Evolutionary conservation across 2,329 filamentous ascomycete species (phyloP).

Genomic region (Verticillium nubilum): DNA sequence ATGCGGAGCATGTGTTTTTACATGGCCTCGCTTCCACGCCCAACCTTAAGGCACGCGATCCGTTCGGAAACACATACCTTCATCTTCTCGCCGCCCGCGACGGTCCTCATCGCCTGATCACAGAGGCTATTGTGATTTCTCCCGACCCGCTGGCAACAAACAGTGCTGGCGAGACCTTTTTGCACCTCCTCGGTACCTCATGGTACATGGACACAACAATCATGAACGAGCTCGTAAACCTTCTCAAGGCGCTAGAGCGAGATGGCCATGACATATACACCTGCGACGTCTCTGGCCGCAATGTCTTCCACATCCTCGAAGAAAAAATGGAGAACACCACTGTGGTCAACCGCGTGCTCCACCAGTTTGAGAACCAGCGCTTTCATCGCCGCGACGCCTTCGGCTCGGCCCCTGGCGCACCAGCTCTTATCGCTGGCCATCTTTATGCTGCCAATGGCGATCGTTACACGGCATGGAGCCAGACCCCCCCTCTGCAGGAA

Average conservation of each 20-base stretch:
- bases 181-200: constrained; percentile 33
- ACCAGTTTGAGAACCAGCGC: constrained; percentile 2
- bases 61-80: constrained; percentile 41
- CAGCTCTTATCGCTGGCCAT: neutral
- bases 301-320: constrained; percentile 39
- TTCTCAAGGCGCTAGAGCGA: constrained; percentile 17
- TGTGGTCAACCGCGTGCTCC: constrained; percentile 26
- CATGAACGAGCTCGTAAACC: constrained; percentile 17
- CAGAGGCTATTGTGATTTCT: constrained; percentile 15
- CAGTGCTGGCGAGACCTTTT: constrained; percentile 41
- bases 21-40: neutral
- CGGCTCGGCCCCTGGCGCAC: constrained; percentile 20
- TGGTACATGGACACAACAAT: constrained; percentile 24
- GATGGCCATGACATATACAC: constrained; percentile 22
- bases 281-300: constrained; percentile 47
- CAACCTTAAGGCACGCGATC: constrained; percentile 23
- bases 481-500: neutral
- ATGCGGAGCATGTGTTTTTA: constrained; percentile 7
- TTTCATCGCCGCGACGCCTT: constrained; percentile 45
- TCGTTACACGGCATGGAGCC: neutral
- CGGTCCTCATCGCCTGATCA: constrained; percentile 21
- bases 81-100: constrained; percentile 39
- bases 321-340: constrained; percentile 18
- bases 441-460: neutral
- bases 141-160: constrained; percentile 22